Conservation (phyloP, 1,284 basidiomycete species). For the Abortiporus biennis region DNA sequence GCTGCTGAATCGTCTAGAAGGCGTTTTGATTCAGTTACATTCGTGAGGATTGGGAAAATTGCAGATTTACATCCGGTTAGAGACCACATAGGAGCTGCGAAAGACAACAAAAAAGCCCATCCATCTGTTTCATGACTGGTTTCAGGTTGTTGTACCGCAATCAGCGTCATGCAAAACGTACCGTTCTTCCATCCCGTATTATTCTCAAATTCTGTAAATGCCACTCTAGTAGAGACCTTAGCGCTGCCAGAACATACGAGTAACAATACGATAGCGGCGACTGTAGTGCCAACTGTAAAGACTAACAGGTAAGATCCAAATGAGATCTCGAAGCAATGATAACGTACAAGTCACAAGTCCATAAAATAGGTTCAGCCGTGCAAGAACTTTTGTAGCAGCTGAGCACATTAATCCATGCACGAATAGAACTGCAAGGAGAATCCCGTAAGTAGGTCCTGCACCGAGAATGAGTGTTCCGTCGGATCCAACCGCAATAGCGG, state of each 20-base stretch:
- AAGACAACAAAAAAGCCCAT: constrained; percentile 68
- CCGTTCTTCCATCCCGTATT: constrained; percentile 62
- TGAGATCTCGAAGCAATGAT: not conserved
- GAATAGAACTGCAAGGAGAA: constrained; percentile 55
- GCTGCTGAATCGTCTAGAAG: constrained; percentile 62
- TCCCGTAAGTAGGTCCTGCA: constrained; percentile 60
- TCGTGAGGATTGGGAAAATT: not conserved
- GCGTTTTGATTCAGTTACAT: not conserved
- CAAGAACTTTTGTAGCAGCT: constrained; percentile 57
- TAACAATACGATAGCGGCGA: constrained; percentile 55
- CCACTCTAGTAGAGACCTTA: constrained; percentile 58
- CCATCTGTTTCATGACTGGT: no score
- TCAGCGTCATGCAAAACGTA: no score
- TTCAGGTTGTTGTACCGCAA: no score
- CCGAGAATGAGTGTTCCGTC: constrained; percentile 45
- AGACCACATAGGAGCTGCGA: constrained; percentile 75
- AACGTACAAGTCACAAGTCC: constrained; percentile 52
- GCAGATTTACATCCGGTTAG: constrained; percentile 59
- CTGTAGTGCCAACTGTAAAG: constrained; percentile 21
- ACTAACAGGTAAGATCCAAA: not conserved
- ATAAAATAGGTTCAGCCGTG: constrained; percentile 64
- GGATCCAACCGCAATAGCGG: constrained; percentile 57
- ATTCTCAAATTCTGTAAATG: constrained; percentile 67
- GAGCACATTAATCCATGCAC: constrained; percentile 66
- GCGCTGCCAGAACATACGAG: constrained; percentile 44